These are phyloP conservation scores for Trypanosoma mega DNA, from an alignment of 208 protist species.

Conservation along the genomic window DNA sequence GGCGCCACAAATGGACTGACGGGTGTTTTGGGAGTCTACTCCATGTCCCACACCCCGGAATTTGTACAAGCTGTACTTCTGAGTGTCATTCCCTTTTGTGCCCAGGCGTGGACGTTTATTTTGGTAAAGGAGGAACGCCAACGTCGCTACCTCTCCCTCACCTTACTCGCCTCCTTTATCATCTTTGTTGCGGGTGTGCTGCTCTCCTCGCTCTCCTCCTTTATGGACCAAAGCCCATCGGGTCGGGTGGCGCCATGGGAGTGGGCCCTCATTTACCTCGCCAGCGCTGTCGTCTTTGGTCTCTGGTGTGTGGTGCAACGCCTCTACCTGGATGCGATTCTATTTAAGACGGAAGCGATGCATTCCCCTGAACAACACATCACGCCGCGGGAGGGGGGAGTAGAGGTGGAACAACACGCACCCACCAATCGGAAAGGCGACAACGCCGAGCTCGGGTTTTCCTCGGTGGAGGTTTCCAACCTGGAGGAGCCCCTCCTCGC, in stretches of 20 bases:
- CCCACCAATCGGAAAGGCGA: no score
- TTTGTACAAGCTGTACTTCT: constrained; percentile 79
- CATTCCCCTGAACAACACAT: neutral
- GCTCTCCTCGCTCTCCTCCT: constrained; percentile 50
- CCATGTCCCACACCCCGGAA: constrained; percentile 73
- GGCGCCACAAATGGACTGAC: constrained; percentile 63
- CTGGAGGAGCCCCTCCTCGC: constrained; percentile 22
- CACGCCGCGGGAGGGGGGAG: neutral
- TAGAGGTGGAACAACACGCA: no score
- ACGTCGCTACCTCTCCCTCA: constrained; percentile 69
- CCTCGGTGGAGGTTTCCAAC: neutral
- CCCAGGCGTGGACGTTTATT: constrained; percentile 74
- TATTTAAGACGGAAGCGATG: constrained; percentile 10
- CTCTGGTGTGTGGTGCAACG: constrained; percentile 83
- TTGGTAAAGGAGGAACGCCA: constrained; percentile 72
- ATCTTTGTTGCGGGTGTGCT: constrained; percentile 68
- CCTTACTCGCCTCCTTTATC: constrained; percentile 61
- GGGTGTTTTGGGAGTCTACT: constrained; percentile 53
- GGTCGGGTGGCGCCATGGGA: constrained; percentile 31
- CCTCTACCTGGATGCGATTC: constrained; percentile 71
- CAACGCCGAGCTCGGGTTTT: no score
- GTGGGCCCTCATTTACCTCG: constrained; percentile 75
- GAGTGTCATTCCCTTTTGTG: constrained; percentile 71
- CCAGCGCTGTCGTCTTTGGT: constrained; percentile 69
- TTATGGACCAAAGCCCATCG: constrained; percentile 32